Conservation (phyloP, 331 rosid genomes). For the Erythrophleum ivorense region DNA sequence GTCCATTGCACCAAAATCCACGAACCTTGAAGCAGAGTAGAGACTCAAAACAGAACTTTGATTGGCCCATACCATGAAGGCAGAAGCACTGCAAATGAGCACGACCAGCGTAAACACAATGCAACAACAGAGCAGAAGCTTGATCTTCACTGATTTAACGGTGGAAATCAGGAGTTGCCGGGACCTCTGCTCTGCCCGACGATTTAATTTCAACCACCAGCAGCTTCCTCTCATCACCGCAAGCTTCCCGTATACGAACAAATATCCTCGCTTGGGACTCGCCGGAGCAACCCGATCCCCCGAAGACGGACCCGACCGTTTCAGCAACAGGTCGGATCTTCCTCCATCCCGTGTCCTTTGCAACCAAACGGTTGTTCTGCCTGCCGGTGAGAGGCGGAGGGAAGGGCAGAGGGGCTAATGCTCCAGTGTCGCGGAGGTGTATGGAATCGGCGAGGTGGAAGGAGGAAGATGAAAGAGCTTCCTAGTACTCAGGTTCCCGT, state of each 20-base stretch:
- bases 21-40: conserved; percentile 67
- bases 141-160: conserved; percentile 76
- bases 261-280: background rate
- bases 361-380: background rate
- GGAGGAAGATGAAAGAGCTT: background rate
- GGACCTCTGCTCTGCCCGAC: conserved; percentile 73
- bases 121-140: conserved; percentile 69
- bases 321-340: conserved; percentile 34
- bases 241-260: background rate
- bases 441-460: background rate
- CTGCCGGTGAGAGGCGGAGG: background rate
- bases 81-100: conserved; percentile 58
- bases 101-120: conserved; percentile 62
- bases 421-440: background rate
- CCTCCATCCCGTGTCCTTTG: conserved; percentile 30
- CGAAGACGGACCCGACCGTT: conserved; percentile 29
- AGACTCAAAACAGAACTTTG: conserved; percentile 38
- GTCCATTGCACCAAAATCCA: background rate
- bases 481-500: background rate
- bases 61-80: conserved; percentile 61
- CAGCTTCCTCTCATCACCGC: conserved; percentile 71
- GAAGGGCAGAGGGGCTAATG: background rate
- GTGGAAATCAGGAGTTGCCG: conserved; percentile 63
- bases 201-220: conserved; percentile 50
- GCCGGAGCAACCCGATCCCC: conserved; percentile 30